A percentile compares a stretch with the other conserved stretches of the same genome.
Evolutionary conservation across 1,284 basidiomycete species (phyloP).

Genomic region (Cryptococcus jaspeensis): DNA sequence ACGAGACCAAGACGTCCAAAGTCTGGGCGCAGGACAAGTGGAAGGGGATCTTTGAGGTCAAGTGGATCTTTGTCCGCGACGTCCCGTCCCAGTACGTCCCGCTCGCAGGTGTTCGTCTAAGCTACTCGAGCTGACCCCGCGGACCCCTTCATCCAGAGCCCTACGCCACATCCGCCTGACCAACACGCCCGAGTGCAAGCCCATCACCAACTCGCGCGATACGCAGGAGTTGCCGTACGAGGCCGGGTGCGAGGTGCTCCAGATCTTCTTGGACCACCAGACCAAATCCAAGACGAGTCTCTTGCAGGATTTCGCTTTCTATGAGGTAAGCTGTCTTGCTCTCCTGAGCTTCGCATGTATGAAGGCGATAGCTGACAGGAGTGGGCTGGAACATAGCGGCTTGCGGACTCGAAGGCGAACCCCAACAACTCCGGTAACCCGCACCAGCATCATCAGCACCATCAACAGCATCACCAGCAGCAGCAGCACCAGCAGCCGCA

Average conservation of each 20-base stretch:
- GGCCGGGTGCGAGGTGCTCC: conserved; percentile 88
- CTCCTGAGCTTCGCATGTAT: background rate
- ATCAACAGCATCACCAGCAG: background rate
- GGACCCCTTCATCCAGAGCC: conserved; percentile 18
- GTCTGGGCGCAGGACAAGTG: conserved; percentile 98
- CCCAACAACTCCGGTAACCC: background rate
- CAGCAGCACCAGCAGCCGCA: background rate
- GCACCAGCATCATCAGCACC: background rate
- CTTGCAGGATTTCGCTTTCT: conserved; percentile 90
- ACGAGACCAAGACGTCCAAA: conserved; percentile 57
- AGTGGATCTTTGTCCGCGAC: conserved; percentile 93
- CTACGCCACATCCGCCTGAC: conserved; percentile 55
- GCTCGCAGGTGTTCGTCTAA: background rate
- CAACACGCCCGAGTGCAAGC: conserved; percentile 94
- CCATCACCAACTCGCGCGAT: conserved; percentile 79
- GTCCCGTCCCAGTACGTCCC: conserved; percentile 83
- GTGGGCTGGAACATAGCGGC: conserved; percentile 7
- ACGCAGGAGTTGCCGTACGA: conserved; percentile 84
- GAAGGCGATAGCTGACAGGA: conserved; percentile 15
- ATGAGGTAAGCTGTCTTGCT: conserved; percentile 63
- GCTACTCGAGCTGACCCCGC: background rate
- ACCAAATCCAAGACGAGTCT: conserved; percentile 74
- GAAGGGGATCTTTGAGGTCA: conserved; percentile 94
- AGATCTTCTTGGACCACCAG: conserved; percentile 88
- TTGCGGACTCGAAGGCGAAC: conserved; percentile 4